Evolutionary conservation across 495 filamentous ascomycete genomes (phyloP), one percentile per base, ranked within the genome.

Genomic region (Sordaria brevicollis): DNA sequence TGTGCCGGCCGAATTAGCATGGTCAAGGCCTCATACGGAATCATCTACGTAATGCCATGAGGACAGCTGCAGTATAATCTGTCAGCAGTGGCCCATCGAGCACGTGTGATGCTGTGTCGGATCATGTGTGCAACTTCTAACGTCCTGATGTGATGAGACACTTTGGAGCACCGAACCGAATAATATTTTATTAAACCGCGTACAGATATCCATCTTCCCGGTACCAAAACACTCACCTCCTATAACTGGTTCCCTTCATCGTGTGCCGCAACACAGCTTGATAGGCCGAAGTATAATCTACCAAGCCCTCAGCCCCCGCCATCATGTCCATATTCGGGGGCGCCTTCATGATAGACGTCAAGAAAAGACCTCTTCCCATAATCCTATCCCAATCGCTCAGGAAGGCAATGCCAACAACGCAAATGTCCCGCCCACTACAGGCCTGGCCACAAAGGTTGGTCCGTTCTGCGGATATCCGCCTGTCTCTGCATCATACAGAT

Each of bases 341-440:
- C 8, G 17, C 17, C 49, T 33, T 62, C 11, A 17, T 15, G 7
- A 31, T 15, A 31, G 21, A 1, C 49, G 8, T 62, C 49, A 31
- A 62, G 5, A 54, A 62, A 39, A 25, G 43, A 10, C 38, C n/a
- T 31, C 43, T 21, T 25, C 38, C 65, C 41, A 41, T 62, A 35
- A 11, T 19, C 4, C 25, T 34, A 33, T n/a, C 35, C 39, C 62
- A 29, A 25, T 35, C 35, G 62, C 17, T 25, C 35, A 41, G 65
- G 65, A 69, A 7, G 77, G 76, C 72, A 95, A 79, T 29, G 91
- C 91, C 73, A 97, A 76, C 65, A 94, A 83, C 10, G 93, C 88
- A 83, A 96, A 97, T 76, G 90, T 88, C 1, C 90, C 93, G 3
- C 94, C 94, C 38, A 89, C 84, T 0, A 96, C 94, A 5, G 94